phyloP scores from a whole-genome alignment of 2,329 filamentous ascomycete species.

The Phaeosphaeriaceae sp. region DNA sequence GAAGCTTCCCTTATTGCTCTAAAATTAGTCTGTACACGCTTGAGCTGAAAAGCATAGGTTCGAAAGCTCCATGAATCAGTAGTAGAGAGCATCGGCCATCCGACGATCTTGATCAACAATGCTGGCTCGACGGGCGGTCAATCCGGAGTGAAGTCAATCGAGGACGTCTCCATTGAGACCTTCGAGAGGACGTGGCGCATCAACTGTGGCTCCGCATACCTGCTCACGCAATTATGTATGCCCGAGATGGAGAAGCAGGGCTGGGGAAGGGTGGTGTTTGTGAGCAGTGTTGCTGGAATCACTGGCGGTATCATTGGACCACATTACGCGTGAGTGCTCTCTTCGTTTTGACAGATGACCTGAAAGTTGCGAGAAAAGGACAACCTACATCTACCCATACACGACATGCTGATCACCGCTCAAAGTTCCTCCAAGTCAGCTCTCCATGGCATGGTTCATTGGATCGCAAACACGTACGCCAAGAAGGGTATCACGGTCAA shows the following conservation, averaged over 20 bases:
- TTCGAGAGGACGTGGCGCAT: constrained; percentile 49
- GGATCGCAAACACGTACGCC: constrained; percentile 52
- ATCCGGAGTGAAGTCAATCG: constrained; percentile 33
- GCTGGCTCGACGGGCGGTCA: constrained; percentile 37
- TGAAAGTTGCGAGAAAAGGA: not conserved
- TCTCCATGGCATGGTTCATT: constrained; percentile 56
- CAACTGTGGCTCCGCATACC: constrained; percentile 46
- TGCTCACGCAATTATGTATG: constrained; percentile 50
- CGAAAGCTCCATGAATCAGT: constrained; percentile 45
- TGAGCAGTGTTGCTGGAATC: constrained; percentile 48
- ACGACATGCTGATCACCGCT: not conserved
- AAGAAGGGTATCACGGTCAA: constrained; percentile 57
- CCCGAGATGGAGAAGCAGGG: constrained; percentile 45
- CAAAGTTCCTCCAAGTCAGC: constrained; percentile 47
- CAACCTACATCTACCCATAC: not conserved
- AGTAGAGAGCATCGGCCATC: constrained; percentile 37
- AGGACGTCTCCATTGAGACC: constrained; percentile 42
- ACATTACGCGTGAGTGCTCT: constrained; percentile 41
- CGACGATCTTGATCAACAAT: constrained; percentile 54
- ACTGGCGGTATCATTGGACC: constrained; percentile 51
- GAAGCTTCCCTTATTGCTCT: not conserved
- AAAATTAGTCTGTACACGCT: not conserved
- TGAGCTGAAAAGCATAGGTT: constrained; percentile 27
- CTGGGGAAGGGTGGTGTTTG: constrained; percentile 50
- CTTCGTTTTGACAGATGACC: constrained; percentile 10